Evolutionary conservation across 176 grass and related monocot genomes (phyloP), one percentile per base, ranked within the genome.

Genomic region (Raddia guianensis): DNA sequence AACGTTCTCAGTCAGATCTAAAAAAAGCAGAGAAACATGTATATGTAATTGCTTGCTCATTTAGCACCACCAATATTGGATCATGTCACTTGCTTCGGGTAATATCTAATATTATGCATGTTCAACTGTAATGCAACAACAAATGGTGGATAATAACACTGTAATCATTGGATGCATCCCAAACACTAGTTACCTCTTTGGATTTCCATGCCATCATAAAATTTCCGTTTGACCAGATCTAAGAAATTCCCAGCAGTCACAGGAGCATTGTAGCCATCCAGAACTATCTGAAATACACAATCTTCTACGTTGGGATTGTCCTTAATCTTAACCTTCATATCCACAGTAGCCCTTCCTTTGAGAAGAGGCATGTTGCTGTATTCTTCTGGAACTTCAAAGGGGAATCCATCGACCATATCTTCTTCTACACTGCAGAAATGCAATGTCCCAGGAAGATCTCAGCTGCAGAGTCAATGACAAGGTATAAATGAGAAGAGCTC

Each of bases 381-480:
- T 49, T 99, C 96, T 73, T 95, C 96, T 60, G 96, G 96, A 10
- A 99, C 81, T 85, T 95, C 90, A 76, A 73, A 95, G 8, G 92
- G 96, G 82, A 99, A 99, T 63, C 92, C 90, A 89, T 91, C 96
- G 10, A 99, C 75, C 96, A 99, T 99, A 83, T 99, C 96, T 93
- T 99, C 96, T 99, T 99, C 96, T 95, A 99, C 82, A 88, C 96
- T 99, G 96, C 96, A 95, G 92, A 94, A 94, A 94, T 85, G 86
- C 89, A 94, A 91, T 89, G 89, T 89, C 87, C 86, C 89, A 94
- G 92, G 84, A 94, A 94, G 92, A 93, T 89, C 92, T 94, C 92
- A 94, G 92, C 96, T 99, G 92, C 96, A 98, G 88, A 88, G 92
- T 93, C 72, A 91, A 90, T 97, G 85, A 89, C 86, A 95, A 81